These are phyloP conservation scores for Tulasnella sp. DNA, from an alignment of 768 basidiomycete genomes.

Conservation along the genomic window DNA sequence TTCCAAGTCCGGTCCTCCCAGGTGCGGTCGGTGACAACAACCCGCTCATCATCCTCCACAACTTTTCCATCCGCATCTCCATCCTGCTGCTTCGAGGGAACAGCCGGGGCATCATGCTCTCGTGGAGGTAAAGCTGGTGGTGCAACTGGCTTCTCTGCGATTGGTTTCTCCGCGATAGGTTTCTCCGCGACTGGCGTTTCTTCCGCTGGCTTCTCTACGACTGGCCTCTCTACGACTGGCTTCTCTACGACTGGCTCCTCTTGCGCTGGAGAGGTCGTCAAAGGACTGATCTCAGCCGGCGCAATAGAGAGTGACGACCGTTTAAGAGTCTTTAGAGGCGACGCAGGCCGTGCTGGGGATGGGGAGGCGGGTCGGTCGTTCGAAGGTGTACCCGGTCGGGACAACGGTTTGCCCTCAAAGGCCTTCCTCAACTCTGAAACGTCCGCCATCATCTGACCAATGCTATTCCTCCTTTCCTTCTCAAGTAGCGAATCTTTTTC, in stretches of 20 bases:
- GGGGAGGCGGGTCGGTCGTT: not conserved
- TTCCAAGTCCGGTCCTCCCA: constrained; percentile 91
- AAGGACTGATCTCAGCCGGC: not conserved
- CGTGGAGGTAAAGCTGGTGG: not conserved
- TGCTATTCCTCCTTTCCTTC: constrained; percentile 20
- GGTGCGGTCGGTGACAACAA: constrained; percentile 61
- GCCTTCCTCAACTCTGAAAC: not conserved
- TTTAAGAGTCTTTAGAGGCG: not conserved
- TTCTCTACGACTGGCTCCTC: not conserved
- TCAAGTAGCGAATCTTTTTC: not conserved
- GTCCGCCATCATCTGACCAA: not conserved
- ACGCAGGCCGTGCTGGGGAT: not conserved
- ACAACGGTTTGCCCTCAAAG: constrained; percentile 1
- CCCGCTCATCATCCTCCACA: constrained; percentile 14
- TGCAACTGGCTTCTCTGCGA: not conserved
- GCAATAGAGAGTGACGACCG: constrained; percentile 9
- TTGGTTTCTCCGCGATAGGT: no score
- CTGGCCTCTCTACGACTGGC: not conserved
- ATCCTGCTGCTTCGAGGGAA: not conserved
- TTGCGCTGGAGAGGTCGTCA: not conserved
- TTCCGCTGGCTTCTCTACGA: not conserved
- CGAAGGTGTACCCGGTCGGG: constrained; percentile 5
- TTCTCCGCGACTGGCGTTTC: not conserved
- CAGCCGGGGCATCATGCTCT: not conserved
- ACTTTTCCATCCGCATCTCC: not conserved